Evolutionary conservation across 2,329 filamentous ascomycete species (phyloP), one percentile per base, ranked within the genome.

Genomic region (Aureobasidium sp.): DNA sequence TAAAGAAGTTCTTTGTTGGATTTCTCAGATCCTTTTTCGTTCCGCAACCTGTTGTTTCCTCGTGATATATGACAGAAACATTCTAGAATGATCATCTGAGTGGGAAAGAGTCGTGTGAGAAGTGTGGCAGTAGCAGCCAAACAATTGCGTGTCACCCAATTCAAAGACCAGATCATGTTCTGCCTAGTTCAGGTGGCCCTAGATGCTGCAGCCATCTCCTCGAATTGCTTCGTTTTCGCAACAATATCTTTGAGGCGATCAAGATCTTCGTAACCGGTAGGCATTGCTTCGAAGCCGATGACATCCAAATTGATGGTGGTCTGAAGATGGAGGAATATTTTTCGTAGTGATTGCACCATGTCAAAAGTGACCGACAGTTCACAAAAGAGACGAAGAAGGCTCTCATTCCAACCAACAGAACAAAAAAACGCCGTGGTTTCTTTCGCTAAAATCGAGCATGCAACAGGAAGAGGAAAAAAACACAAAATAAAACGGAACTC

Each of bases 371-470:
- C n/a, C n/a, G n/a, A n/a, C n/a, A n/a, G n/a, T n/a, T n/a, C n/a
- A n/a, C n/a, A n/a, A n/a, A n/a, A n/a, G n/a, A n/a, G n/a, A n/a
- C n/a, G 27, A 23, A 49, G 25, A 54, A 42, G 21, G 5, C 25
- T 51, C 37, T 54, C 17, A 29, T 37, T 21, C 23, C 4, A 31
- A 23, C 1, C 5, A 42, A 42, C 49, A 55, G 15, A 11, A 29
- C 43, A 45, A 15, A 40, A 35, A 31, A 57, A 57, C 53, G 53
- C 53, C 53, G n/a, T 43, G 35, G 38, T 57, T 54, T 54, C 33
- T 57, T 57, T 57, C 53, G 53, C 53, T 57, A 57, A 57, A 55
- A 57, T 57, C 53, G 53, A 55, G 51, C 53, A 57, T 57, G 53
- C 53, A 57, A 54, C 10, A 54, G 13, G 7, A 25, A 13, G 17